Percentiles rank a stretch among this genome's conserved stretches.
Evolutionary conservation across 768 basidiomycete genomes (phyloP).

Genomic region (Suillus subaureus): DNA sequence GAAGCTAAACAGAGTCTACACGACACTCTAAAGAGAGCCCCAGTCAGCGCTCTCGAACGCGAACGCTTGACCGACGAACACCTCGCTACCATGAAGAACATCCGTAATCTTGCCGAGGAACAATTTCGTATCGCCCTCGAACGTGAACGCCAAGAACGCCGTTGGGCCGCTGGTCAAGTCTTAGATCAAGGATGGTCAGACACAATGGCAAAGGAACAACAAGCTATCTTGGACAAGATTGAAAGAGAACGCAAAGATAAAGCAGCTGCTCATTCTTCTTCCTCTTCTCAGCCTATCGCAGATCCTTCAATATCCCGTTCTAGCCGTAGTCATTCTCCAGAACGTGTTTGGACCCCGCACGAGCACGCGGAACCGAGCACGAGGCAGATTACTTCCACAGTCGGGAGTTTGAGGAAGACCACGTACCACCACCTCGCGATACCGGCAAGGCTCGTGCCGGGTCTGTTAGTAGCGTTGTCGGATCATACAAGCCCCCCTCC

Average conservation of each 20-base stretch:
- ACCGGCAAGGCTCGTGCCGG: constrained; percentile 28
- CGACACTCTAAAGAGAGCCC: constrained; percentile 47
- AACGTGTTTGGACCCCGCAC: constrained; percentile 25
- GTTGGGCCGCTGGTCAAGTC: constrained; percentile 45
- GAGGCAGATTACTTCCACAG: constrained; percentile 22
- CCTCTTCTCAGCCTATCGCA: constrained; percentile 15
- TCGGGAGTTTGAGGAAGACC: constrained; percentile 28
- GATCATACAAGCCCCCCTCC: constrained; percentile 30
- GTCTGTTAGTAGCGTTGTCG: constrained; percentile 24
- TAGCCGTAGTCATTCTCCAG: constrained; percentile 20
- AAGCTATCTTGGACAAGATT: constrained; percentile 51
- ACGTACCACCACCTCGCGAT: constrained; percentile 15
- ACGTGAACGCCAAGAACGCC: constrained; percentile 52
- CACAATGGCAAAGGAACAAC: constrained; percentile 38
- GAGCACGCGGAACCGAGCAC: constrained; percentile 26
- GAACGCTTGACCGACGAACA: constrained; percentile 44
- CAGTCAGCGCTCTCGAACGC: constrained; percentile 35
- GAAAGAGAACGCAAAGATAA: constrained; percentile 39
- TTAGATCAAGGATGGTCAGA: constrained; percentile 37
- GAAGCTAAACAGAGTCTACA: constrained; percentile 65
- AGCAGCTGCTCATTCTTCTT: constrained; percentile 10
- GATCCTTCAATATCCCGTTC: constrained; percentile 5
- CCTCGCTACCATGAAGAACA: constrained; percentile 42
- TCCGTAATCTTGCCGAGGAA: constrained; percentile 48
- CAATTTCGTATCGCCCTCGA: constrained; percentile 46